Percentiles rank a stretch among this genome's conserved stretches.
Conservation (phyloP, 1,284 basidiomycete species). For the Acaromyces ingoldii region DNA sequence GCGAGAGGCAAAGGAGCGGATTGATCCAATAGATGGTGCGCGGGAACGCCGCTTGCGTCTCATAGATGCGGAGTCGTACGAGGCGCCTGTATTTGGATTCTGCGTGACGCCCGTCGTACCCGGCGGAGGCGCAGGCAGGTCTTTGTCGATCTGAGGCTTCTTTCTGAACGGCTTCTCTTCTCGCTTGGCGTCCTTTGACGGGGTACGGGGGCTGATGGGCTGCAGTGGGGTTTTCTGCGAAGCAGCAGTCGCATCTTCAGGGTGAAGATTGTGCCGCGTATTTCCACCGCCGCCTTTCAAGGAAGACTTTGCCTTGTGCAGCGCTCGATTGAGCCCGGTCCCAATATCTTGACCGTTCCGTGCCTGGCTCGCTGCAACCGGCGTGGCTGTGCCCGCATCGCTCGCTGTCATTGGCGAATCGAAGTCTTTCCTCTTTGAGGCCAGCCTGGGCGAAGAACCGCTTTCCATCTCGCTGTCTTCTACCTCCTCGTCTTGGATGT, state of each 20-base stretch:
- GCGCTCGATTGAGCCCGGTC: neutral
- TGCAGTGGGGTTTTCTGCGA: neutral
- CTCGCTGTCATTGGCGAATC: neutral
- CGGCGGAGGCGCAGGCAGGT: constrained; percentile 1
- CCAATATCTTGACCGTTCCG: no score
- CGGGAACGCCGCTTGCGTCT: constrained; percentile 17
- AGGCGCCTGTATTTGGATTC: neutral
- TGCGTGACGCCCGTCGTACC: no score
- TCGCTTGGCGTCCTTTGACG: no score
- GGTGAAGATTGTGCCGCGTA: no score
- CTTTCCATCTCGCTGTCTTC: constrained; percentile 7
- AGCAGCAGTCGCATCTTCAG: neutral
- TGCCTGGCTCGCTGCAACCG: neutral
- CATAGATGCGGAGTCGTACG: neutral
- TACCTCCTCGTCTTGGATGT: constrained; percentile 24
- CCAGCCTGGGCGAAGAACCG: neutral
- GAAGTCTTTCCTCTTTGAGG: neutral
- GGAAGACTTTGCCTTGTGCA: neutral
- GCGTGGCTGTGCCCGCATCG: neutral
- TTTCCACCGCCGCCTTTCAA: no score
- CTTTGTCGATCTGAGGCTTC: constrained; percentile 1
- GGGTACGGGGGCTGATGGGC: neutral
- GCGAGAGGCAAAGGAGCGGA: constrained; percentile 32
- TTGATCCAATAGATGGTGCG: constrained; percentile 31
- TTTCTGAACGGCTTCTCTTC: no score